Evolutionary conservation across 345 rosid genomes (phyloP), one percentile per base, ranked within the genome.

Genomic region (Hibiscus trionum): DNA sequence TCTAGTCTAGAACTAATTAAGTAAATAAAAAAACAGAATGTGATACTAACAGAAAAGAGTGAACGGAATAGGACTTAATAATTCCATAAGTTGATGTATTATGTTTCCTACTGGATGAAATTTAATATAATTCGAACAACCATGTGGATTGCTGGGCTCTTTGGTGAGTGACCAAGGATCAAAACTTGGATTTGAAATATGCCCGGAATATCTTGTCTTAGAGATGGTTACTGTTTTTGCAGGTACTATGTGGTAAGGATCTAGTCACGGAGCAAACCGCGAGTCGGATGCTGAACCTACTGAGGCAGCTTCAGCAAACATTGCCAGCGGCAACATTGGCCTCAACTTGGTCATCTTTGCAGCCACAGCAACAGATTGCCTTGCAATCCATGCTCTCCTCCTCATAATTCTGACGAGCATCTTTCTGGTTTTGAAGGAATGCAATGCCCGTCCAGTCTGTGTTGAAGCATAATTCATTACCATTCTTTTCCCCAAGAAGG

Each of bases 231-330:
- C 35, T 26, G 8, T 12, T 71, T 59, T 7, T 75, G 71, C 63
- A 96, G 99, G 96, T 93, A 62, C 83, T 96, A 46, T 90, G 98
- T 63, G 96, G 98, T 35, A 96, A 89, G 79, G 98, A 96, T 82
- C 83, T 96, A 73, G 99, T 90, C 44, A 89, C 94, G 16, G 96
- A 91, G 76, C 90, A 87, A 75, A 96, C 99, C 8, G 80, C 84
- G 73, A 78, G 88, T 61, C 83, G 97, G 58, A 96, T 96, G 95
- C 83, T 91, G 6, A 89, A 80, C 78, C 81, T 96, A 75, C 83
- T 96, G 75, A 88, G 93, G 79, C 96, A 93, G 80, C 97, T 96
- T 62, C 97, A 91, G 82, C 94, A 88, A 81, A 93, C 98, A 4
- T 79, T 96, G 68, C 99, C 99, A 29, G 95, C 97, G 3, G 78